Evolutionary conservation across 1,284 basidiomycete species (phyloP), one percentile per base, ranked within the genome.

Genomic region (Moesziomyces antarcticus): DNA sequence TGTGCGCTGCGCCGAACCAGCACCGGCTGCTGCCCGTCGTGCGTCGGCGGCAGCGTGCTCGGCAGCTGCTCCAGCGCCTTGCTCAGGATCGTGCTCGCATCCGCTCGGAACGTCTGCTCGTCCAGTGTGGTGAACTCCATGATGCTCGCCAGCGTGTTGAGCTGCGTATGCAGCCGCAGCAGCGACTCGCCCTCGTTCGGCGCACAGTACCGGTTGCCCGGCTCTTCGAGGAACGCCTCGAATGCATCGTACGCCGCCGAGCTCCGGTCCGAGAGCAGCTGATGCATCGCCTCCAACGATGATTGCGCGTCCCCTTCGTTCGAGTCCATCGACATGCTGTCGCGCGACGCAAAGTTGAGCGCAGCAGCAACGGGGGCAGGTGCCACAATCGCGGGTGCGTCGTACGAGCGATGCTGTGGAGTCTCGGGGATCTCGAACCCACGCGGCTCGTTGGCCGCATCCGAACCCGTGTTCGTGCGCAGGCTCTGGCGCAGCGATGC

Each of bases 161-260:
- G 73, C 47, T 79, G 79, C 3, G 79, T 79, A 45, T 79, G 74
- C 9, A 81, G 71, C 13, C 78, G 70, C 14, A 81, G 76, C 11
- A 81, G 58, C n/a, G 74, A 61, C 48, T 81, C 77, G 22, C 77
- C 79, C 54, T 80, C 77, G 41, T 74, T 70, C 11, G 60, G 62
- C 16, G 54, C 60, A 42, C 63, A 66, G 30, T 50, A 64, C 33
- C 56, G 67, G 25, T 67, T 64, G 41, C 25, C n/a, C 18, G 73
- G 53, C 10, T 64, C 35, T 20, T 80, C 73, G 33, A 81, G 65
- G 41, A 75, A 81, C 27, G 44, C 53, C 44, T 81, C 79, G 47
- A 81, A 81, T 2, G 77, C 76, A 20, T 81, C 78, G 49, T 77
- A 74, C 13, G 67, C 52, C 9, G 57, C 33, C 5, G 68, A 51